These are phyloP conservation scores for Mycena indigotica DNA, from an alignment of 768 basidiomycete genomes.

Conservation along the genomic window DNA sequence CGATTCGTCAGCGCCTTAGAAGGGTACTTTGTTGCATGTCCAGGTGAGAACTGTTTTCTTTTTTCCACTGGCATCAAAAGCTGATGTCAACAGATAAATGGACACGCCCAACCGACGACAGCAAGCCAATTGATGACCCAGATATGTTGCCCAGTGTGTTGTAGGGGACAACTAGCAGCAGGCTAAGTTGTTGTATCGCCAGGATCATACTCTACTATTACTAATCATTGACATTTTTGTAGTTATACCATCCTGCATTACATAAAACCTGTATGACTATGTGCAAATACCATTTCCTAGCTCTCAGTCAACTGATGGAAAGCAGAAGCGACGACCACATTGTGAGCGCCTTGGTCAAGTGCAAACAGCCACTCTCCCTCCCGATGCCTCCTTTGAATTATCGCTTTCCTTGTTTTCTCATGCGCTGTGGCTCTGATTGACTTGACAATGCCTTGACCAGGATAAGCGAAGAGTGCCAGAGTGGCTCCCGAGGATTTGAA, in stretches of 20 bases:
- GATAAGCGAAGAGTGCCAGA: slow-evolving; percentile 31
- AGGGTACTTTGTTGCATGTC: slow-evolving; percentile 76
- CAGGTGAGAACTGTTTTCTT: slow-evolving; percentile 45
- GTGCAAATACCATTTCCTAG: too few species aligned
- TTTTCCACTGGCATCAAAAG: not conserved
- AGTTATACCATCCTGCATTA: too few species aligned
- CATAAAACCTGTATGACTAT: too few species aligned
- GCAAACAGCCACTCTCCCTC: slow-evolving; percentile 18
- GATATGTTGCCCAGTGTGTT: slow-evolving; percentile 46
- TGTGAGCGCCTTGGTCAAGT: not conserved
- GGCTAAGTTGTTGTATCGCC: too few species aligned
- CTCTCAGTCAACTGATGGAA: slow-evolving; percentile 6
- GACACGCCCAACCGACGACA: slow-evolving; percentile 47
- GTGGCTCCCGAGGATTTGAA: slow-evolving; percentile 2
- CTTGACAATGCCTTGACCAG: slow-evolving; percentile 29
- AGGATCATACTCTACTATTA: too few species aligned
- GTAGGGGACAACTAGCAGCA: slow-evolving; percentile 23
- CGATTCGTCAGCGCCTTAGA: slow-evolving; percentile 74
- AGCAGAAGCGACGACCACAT: not conserved
- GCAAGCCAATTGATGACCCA: slow-evolving; percentile 40
- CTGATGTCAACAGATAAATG: slow-evolving; percentile 32
- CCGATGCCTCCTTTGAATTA: not conserved
- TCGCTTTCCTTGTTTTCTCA: slow-evolving; percentile 3
- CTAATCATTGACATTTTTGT: too few species aligned
- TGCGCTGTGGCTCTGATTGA: slow-evolving; percentile 18